phyloP scores from a whole-genome alignment of 2,329 filamentous ascomycete species.

The Cryphonectria nitschkei region DNA sequence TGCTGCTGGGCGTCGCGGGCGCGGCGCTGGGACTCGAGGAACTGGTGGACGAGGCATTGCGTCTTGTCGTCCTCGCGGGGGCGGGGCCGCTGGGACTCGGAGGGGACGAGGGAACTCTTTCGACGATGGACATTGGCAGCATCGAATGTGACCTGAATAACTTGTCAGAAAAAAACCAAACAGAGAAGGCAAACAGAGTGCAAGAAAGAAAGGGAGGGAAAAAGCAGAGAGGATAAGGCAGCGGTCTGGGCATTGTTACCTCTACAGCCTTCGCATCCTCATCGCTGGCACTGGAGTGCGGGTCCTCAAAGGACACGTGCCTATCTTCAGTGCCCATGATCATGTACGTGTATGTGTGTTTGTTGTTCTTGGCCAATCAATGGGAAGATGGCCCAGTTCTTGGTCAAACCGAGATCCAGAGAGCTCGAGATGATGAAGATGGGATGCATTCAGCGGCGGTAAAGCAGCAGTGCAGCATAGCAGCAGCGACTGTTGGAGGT shows the following conservation, averaged over 20 bases:
- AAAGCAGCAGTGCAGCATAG: neutral
- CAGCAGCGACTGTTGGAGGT: neutral
- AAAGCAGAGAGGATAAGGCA: neutral
- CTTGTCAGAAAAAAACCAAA: neutral
- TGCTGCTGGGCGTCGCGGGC: constrained; percentile 32
- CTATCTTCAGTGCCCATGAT: constrained; percentile 32
- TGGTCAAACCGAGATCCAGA: neutral
- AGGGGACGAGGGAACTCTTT: constrained; percentile 66
- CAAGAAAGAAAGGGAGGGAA: neutral
- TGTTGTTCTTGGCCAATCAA: neutral
- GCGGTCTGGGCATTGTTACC: constrained; percentile 39
- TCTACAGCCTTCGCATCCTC: constrained; percentile 57
- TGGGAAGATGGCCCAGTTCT: neutral
- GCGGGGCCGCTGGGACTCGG: constrained; percentile 45
- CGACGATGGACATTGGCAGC: constrained; percentile 62
- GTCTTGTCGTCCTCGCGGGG: constrained; percentile 45
- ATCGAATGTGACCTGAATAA: constrained; percentile 63
- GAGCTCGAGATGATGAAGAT: neutral
- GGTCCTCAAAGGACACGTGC: constrained; percentile 36
- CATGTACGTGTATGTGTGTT: neutral
- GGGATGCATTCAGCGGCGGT: neutral
- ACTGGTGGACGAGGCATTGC: constrained; percentile 68
- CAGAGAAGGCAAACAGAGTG: too few species aligned
- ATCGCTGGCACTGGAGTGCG: constrained; percentile 51
- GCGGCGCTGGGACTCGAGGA: constrained; percentile 62